A percentile compares a stretch with the other conserved stretches of the same genome.
These are phyloP conservation scores for Amylostereum areolatum DNA, from an alignment of 1,284 basidiomycete species.

Conservation along the genomic window DNA sequence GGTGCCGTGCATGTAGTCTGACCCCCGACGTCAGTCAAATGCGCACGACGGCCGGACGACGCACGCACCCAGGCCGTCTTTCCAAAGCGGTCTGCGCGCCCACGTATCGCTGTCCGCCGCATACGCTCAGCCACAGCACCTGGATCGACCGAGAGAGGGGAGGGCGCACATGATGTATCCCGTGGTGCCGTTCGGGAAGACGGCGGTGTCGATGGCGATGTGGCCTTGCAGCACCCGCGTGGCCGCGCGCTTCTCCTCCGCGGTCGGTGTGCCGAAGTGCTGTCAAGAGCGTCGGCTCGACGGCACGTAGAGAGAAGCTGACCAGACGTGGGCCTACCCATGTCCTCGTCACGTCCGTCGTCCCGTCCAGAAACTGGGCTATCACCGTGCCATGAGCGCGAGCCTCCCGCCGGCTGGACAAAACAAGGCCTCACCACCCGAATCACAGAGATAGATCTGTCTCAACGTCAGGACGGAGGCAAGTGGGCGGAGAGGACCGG, in stretches of 20 bases:
- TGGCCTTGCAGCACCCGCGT: constrained; percentile 96
- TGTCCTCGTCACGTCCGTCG: constrained; percentile 91
- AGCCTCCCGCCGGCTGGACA: neutral
- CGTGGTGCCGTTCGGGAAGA: constrained; percentile 88
- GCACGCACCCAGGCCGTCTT: constrained; percentile 77
- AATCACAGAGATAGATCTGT: constrained; percentile 92
- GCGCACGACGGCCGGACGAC: neutral
- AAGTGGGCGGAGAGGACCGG: neutral
- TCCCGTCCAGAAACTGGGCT: constrained; percentile 91
- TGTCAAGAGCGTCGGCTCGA: constrained; percentile 21
- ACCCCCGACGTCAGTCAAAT: neutral
- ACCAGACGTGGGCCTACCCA: constrained; percentile 44
- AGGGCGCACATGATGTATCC: constrained; percentile 59
- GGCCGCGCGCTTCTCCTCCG: constrained; percentile 83
- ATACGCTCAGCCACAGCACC: neutral
- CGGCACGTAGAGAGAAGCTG: constrained; percentile 3
- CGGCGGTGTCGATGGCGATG: constrained; percentile 81
- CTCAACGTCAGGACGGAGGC: neutral
- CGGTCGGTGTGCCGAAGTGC: constrained; percentile 87
- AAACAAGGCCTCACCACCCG: constrained; percentile 54
- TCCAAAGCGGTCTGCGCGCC: constrained; percentile 83
- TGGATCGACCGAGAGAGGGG: neutral
- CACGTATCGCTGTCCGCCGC: constrained; percentile 64
- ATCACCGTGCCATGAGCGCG: neutral
- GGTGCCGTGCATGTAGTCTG: constrained; percentile 64